Base-by-base conservation (phyloP, 768 basidiomycete genomes). In the Suillus spraguei region DNA sequence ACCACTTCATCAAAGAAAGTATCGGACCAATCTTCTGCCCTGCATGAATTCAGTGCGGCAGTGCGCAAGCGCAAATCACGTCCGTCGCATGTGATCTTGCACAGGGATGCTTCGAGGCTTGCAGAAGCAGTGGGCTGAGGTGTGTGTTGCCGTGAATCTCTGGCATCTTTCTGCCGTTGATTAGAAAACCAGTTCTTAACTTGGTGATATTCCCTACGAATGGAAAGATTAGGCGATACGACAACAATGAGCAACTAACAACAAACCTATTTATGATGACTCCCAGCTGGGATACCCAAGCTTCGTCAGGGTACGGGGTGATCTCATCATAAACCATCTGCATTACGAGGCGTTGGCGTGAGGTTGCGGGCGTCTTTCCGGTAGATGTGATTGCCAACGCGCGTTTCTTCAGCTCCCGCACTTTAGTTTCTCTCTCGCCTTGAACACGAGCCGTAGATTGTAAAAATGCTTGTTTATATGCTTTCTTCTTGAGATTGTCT, bases 121-220 rank as follows among this genome's bases (percentile, higher is more conserved):
- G 72, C 65, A 71, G 76, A 61, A 46, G 68, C 60, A n/a, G 74
- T 66, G 62, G 72, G 72, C 35, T 76, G 74, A 36, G 74, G 76
- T 10, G 74, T 75, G 52, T 77, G 76, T 13, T 65, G 66, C 20
- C 74, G 76, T 0, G 74, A 75, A 62, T 75, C 74, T 13, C 74
- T 75, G 38, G 80, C 73, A 61, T 79, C 79, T 65, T 82, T 78
- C 63, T 82, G 87, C 49, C 87, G 80, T 73, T 86, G 82, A 72
- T 88, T 88, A 5, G 85, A 85, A 64, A 88, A 88, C 86, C 87
- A 88, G 66, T 87, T 87, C 74, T 85, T 86, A 61, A 87, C 81
- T 72, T 87, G 86, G 68, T 82, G 82, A 68, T 84, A 85, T 55
- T 85, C 81, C 66, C 85, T 86, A 70, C 55, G 39, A 39, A 55